Evolutionary conservation across 2,329 filamentous ascomycete genomes (phyloP).

Genomic region (Aotearoamyces nothofagi): DNA sequence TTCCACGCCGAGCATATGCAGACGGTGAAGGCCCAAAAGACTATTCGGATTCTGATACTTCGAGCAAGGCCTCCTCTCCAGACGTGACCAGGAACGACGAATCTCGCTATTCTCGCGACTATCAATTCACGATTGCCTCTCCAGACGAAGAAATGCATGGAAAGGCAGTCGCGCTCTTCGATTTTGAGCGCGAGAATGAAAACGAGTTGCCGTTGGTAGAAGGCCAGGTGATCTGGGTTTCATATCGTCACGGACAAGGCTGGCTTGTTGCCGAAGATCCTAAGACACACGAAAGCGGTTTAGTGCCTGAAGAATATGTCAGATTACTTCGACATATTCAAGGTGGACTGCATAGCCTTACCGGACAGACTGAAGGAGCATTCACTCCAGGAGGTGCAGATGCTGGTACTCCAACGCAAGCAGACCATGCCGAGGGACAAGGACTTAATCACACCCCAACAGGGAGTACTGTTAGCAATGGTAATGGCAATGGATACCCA

Average conservation of each 20-base stretch:
- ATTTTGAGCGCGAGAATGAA: constrained; percentile 89
- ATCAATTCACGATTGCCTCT: constrained; percentile 87
- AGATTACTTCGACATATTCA: constrained; percentile 85
- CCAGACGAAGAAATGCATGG: constrained; percentile 97
- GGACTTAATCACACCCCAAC: constrained; percentile 31
- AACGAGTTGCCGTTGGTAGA: constrained; percentile 88
- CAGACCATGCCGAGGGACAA: constrained; percentile 33
- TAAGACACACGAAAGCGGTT: constrained; percentile 80
- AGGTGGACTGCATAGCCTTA: constrained; percentile 65
- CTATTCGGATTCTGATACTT: constrained; percentile 38
- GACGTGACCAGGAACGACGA: constrained; percentile 47
- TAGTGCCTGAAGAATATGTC: constrained; percentile 95
- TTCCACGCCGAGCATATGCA: constrained; percentile 22
- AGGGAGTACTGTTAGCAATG: constrained; percentile 29
- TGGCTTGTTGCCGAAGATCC: constrained; percentile 97
- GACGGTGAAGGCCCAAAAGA: constrained; percentile 22
- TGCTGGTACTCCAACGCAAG: constrained; percentile 44
- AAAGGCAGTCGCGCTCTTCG: constrained; percentile 87
- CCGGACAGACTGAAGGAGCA: constrained; percentile 38
- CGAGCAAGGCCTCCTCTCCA: constrained; percentile 43
- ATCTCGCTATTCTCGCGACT: constrained; percentile 76
- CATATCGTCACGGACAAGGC: constrained; percentile 88
- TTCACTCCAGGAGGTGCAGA: constrained; percentile 36
- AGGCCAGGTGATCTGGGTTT: constrained; percentile 92
- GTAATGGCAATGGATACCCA: constrained; percentile 51